Base-by-base conservation (phyloP, 2,329 filamentous ascomycete genomes). In the Eutypa lata region DNA sequence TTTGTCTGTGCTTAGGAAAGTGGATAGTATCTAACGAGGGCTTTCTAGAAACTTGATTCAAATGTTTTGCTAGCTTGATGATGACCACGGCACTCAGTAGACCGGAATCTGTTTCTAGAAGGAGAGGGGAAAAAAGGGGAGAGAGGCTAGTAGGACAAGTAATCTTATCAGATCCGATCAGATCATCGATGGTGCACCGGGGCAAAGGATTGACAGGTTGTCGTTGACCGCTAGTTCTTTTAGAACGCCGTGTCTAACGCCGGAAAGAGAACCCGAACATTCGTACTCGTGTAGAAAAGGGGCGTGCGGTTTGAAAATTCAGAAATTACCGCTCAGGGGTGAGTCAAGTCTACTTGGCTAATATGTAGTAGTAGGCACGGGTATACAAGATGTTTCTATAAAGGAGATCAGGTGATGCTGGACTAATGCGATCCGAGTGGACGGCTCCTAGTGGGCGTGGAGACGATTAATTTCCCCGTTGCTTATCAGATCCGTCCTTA, bases 81-180 rank as follows among this genome's bases (percentile, higher is more conserved):
- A 42, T 42, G 19, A 5, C 2, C 38, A 2, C 13, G 19, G 38
- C 18, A 22, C 19, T 18, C 38, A 42, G 26, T 31, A 10, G 26
- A 31, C 10, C 26, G 26, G 26, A 6, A 31, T 31, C 10, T 16
- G 35, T 38, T 38, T 38, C 35, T 38, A 38, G 35, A 38, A 38
- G 16, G 35, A 38, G 13, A 38, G 4, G 14, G 31, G 31, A 35
- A 35, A 22, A 2, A 5, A 43, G 11, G 13, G 6, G 42, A 45
- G 21, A 10, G 22, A 26, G 42, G n/a, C 21, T 16, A 28, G 42
- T 28, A 13, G 16, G 22, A 45, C 11, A 38, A 38, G 35, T 7
- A 45, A 45, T 45, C 22, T 28, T 45, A 45, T 45, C 42, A 45
- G 42, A 45, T 45, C 38, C 11, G 42, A 45, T 45, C 42, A 24